phyloP scores from a whole-genome alignment of 176 grass and related monocot genomes.

The Bonia amplexicaulis region DNA sequence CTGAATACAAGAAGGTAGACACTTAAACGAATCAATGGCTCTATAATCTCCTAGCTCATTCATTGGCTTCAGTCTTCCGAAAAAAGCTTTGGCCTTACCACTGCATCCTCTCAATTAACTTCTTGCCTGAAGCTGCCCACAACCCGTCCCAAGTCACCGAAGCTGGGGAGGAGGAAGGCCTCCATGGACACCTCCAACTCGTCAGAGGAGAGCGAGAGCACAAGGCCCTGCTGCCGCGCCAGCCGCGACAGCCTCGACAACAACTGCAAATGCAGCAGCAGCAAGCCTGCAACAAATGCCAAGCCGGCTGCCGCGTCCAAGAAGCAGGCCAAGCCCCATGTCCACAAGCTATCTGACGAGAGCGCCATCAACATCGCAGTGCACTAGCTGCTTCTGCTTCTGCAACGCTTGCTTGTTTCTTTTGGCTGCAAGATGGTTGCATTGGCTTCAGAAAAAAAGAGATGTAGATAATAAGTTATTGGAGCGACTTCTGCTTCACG shows the following conservation, averaged over 20 bases:
- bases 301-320: conserved; percentile 10
- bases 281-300: conserved; percentile 4
- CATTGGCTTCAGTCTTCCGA: neutral
- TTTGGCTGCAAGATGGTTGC: neutral
- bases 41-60: neutral
- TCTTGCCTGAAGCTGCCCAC: conserved; percentile 59
- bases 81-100: neutral
- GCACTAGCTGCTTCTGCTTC: conserved; percentile 36
- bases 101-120: neutral
- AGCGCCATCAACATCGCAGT: conserved; percentile 67
- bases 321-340: conserved; percentile 39
- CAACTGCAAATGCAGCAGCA: conserved; percentile 35
- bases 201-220: conserved; percentile 51
- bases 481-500: conserved; percentile 24
- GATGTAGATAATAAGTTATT: conserved; percentile 28
- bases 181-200: conserved; percentile 50
- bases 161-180: conserved; percentile 87
- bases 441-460: neutral
- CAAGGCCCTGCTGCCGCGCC: conserved; percentile 41
- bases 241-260: conserved; percentile 53
- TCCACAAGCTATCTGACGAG: conserved; percentile 46
- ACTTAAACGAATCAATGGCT: neutral
- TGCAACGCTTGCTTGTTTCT: neutral
- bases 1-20: conserved; percentile 82
- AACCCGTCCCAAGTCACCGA: conserved; percentile 92